Conservation (phyloP, 225 moss, liverwort and hornwort species). For the Asterella californica region DNA sequence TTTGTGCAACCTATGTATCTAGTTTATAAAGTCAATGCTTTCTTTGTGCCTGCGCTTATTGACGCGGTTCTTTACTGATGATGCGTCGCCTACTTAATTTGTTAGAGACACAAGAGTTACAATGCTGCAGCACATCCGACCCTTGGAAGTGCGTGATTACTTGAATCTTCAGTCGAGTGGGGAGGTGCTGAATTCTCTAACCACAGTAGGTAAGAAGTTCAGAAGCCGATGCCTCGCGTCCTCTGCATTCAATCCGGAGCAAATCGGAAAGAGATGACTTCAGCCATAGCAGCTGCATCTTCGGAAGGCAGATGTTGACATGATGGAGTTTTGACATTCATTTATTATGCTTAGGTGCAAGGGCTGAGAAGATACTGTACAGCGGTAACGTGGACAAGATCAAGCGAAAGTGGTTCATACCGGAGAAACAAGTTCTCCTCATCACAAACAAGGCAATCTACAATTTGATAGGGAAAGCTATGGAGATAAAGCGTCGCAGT, state of each 20-base stretch:
- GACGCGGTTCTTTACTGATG: too few relatives aligned
- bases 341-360: slow-evolving; percentile 15
- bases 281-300: too few relatives aligned
- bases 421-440: slow-evolving; percentile 19
- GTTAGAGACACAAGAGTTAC: too few relatives aligned
- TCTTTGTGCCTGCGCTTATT: too few relatives aligned
- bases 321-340: not conserved
- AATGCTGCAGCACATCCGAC: slow-evolving; percentile 6
- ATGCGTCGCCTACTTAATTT: too few relatives aligned
- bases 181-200: slow-evolving; percentile 16
- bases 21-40: too few relatives aligned
- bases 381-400: slow-evolving; percentile 18
- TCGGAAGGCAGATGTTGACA: too few relatives aligned
- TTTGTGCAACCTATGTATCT: too few relatives aligned
- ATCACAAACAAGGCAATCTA: slow-evolving; percentile 17
- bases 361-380: slow-evolving; percentile 13
- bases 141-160: slow-evolving; percentile 22
- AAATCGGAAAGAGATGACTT: too few relatives aligned
- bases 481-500: slow-evolving; percentile 21
- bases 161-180: slow-evolving; percentile 19
- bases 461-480: slow-evolving; percentile 14
- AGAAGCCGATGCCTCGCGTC: too few relatives aligned
- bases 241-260: too few relatives aligned
- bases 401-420: slow-evolving; percentile 20
- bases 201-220: slow-evolving; percentile 8